Base-by-base conservation (phyloP, 2,329 filamentous ascomycete genomes). In the Penicillium sp. region DNA sequence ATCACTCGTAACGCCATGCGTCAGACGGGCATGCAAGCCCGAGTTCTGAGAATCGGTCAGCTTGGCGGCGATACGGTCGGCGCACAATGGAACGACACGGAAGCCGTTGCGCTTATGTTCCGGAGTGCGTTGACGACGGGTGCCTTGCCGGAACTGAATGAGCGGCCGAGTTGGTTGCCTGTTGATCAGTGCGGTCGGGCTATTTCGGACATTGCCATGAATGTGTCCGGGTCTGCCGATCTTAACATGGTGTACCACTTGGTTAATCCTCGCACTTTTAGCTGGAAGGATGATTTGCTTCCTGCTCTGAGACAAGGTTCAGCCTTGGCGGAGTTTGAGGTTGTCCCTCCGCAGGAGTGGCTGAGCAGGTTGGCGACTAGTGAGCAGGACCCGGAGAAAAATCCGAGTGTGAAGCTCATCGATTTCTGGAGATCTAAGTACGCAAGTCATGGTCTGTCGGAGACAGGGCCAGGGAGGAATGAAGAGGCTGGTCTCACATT, bases 341-440 rank as follows among this genome's bases (percentile, higher is more conserved):
- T 67, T 25, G 67, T 74, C 7, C 59, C 65, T 6, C 59, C 67
- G 8, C 44, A 57, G 18, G 63, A 72, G 35, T 75, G 73, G 73
- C 41, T 75, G n/a, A 55, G 51, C 25, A 62, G 62, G 34, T 54
- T 75, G 12, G 71, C 76, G 1, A 70, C 68, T 1, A 77, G 76
- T 4, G 77, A 82, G 40, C 74, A 72, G 12, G 79, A 84, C 63
- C 76, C 79, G 0, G 55, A 72, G 29, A 70, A 62, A 29, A 84
- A 83, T 57, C 80, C 81, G 2, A 76, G 79, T 1, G 73, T 82
- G 59, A 82, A 82, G 65, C 69, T 83, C 0, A 54, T 82, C 3
- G 80, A 82, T 45, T 84, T 80, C 67, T 83, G 82, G 59, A 64
- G 69, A 9, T 70, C 71, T 0, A 83, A 82, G 59, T 84, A 83